Conservation (phyloP, 805 yeast genomes). For the Komagataella ulmi region DNA sequence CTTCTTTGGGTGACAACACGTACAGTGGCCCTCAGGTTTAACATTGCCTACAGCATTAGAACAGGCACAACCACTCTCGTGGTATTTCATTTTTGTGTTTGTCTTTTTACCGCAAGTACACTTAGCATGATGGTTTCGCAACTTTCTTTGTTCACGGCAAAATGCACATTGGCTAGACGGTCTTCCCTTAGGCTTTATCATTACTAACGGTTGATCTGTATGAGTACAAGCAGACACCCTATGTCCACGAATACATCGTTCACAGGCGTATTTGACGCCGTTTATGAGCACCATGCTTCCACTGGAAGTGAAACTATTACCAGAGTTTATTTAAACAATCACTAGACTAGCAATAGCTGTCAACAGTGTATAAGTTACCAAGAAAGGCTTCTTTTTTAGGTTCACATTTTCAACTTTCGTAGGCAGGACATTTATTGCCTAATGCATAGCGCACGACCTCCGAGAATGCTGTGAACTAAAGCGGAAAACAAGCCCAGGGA, state of each 20-base stretch:
- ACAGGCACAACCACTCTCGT: slow-evolving; percentile 12
- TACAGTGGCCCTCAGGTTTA: slow-evolving; percentile 14
- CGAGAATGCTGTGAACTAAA: neutral
- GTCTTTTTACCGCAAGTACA: slow-evolving; percentile 59
- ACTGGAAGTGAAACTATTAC: neutral
- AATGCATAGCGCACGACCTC: neutral
- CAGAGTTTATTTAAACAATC: neutral
- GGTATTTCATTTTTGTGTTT: slow-evolving; percentile 9
- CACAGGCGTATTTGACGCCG: slow-evolving; percentile 94
- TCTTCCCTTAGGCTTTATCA: slow-evolving; percentile 94
- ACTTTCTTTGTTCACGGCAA: slow-evolving; percentile 64
- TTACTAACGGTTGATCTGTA: slow-evolving; percentile 77
- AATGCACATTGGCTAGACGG: slow-evolving; percentile 88
- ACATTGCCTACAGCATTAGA: slow-evolving; percentile 8
- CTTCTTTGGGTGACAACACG: slow-evolving; percentile 19
- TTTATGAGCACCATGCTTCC: slow-evolving; percentile 69
- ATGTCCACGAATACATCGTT: slow-evolving; percentile 91
- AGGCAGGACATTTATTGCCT: neutral
- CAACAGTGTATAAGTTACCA: neutral
- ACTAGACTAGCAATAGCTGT: neutral
- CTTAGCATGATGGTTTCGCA: slow-evolving; percentile 49
- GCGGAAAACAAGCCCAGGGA: neutral
- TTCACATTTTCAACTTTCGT: neutral
- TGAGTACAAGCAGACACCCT: slow-evolving; percentile 91
- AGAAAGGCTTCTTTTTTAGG: neutral